Percentiles rank a stretch among this genome's conserved stretches.
These are phyloP conservation scores for Taphrina pruni DNA, from an alignment of 1,139 yeast genomes.

Conservation along the genomic window DNA sequence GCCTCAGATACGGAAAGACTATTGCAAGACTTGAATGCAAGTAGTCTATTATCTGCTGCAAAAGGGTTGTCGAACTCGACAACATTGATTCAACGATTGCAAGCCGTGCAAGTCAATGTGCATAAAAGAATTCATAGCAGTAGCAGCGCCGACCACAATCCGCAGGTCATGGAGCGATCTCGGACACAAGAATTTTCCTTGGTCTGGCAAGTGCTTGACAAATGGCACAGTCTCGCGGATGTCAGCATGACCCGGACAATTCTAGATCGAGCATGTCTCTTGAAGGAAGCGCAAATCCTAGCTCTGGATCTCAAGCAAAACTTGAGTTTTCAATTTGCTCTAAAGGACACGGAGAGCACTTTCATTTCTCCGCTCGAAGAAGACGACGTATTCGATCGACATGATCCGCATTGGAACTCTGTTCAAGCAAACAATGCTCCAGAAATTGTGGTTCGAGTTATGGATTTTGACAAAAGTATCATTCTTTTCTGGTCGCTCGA, in stretches of 20 bases:
- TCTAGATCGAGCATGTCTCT: conserved; percentile 42
- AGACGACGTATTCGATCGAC: conserved; percentile 32
- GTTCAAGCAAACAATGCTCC: neutral
- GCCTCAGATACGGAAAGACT: conserved; percentile 22
- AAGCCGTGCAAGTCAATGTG: conserved; percentile 6
- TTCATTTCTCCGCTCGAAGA: conserved; percentile 43
- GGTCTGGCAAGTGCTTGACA: conserved; percentile 17
- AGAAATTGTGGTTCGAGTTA: conserved; percentile 46
- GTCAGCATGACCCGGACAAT: conserved; percentile 44
- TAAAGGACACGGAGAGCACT: conserved; percentile 44
- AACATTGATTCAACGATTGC: conserved; percentile 14
- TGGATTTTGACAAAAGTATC: conserved; percentile 45
- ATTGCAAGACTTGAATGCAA: conserved; percentile 14
- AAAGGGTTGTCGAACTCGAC: neutral
- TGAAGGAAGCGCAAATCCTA: conserved; percentile 48
- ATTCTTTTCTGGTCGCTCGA: conserved; percentile 45
- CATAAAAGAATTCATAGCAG: neutral
- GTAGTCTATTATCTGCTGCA: neutral
- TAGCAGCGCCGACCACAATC: neutral
- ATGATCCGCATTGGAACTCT: conserved; percentile 39
- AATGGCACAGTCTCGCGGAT: conserved; percentile 44
- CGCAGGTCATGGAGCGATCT: neutral
- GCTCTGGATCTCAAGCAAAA: conserved; percentile 43
- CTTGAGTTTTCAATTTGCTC: conserved; percentile 47
- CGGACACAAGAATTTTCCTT: conserved; percentile 2